Conservation (phyloP, 208 protist species). For the Leishmania aethiopica region DNA sequence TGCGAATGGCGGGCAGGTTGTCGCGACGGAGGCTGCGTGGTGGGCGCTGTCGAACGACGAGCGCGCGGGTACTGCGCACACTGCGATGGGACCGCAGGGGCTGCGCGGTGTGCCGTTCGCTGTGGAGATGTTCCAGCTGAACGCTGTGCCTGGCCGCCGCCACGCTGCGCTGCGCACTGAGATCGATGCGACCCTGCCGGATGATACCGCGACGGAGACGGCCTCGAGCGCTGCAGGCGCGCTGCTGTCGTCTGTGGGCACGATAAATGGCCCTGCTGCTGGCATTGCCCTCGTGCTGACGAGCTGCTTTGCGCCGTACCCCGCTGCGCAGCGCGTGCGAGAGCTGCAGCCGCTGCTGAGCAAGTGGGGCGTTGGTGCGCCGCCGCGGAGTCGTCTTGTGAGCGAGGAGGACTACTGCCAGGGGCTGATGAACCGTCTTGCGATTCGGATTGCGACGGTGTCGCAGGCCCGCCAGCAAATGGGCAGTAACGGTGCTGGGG, state of each 20-base stretch:
- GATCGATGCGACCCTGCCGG: slow-evolving; percentile 37
- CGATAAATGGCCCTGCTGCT: slow-evolving; percentile 17
- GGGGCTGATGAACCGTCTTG: slow-evolving; percentile 2
- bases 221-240: slow-evolving; percentile 23
- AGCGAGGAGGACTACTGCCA: slow-evolving; percentile 8
- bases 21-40: slow-evolving; percentile 50
- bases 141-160: slow-evolving; percentile 44
- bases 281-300: slow-evolving; percentile 34
- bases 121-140: slow-evolving; percentile 69
- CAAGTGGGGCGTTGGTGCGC: slow-evolving; percentile 4
- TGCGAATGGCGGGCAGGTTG: slow-evolving; percentile 76
- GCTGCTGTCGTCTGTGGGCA: slow-evolving; percentile 27
- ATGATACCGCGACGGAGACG: slow-evolving; percentile 17
- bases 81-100: slow-evolving; percentile 34
- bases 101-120: slow-evolving; percentile 61
- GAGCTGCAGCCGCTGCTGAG: slow-evolving; percentile 9
- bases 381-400: slow-evolving; percentile 3
- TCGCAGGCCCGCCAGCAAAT: background rate
- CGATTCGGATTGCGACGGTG: background rate
- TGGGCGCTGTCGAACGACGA: slow-evolving; percentile 36
- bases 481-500: slow-evolving; percentile 17
- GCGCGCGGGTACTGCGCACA: slow-evolving; percentile 29
- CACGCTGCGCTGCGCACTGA: slow-evolving; percentile 55
- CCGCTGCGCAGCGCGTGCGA: slow-evolving; percentile 7
- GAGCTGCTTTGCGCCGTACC: slow-evolving; percentile 49